These are phyloP conservation scores for Botrytis porri DNA, from an alignment of 2,329 filamentous ascomycete genomes.

Conservation along the genomic window DNA sequence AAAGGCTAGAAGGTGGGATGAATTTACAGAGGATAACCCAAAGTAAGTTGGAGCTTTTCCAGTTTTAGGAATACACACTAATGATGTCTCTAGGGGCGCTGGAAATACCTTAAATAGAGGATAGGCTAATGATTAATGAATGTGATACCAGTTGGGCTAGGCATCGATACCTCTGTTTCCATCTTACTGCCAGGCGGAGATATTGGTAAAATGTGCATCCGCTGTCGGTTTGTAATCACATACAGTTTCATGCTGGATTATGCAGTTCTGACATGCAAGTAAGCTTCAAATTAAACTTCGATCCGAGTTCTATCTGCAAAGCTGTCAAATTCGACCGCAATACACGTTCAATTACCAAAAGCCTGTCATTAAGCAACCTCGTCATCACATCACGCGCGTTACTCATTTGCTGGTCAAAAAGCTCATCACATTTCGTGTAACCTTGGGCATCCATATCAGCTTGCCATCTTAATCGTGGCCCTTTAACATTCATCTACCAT, in stretches of 20 bases:
- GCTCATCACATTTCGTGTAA: background rate
- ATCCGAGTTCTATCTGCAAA: too few species aligned
- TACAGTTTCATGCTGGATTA: background rate
- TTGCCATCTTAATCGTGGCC: background rate
- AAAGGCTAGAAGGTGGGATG: constrained; percentile 94
- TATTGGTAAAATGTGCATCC: background rate
- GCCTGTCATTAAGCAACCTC: too few species aligned
- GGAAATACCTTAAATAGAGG: constrained; percentile 84
- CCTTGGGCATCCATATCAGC: background rate
- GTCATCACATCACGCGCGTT: background rate
- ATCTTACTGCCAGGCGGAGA: background rate
- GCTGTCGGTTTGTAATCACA: background rate
- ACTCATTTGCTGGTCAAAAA: background rate
- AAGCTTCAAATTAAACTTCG: too few species aligned
- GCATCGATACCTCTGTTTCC: background rate
- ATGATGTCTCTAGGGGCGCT: constrained; percentile 49
- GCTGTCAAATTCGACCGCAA: background rate
- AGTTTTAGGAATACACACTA: background rate
- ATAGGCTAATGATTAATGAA: constrained; percentile 34
- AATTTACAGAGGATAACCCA: constrained; percentile 86
- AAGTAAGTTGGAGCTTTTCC: constrained; percentile 43
- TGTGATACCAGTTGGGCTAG: background rate
- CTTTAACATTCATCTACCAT: background rate
- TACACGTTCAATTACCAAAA: background rate
- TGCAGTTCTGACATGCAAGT: too few species aligned